Percentiles rank a stretch among this genome's conserved stretches.
These are phyloP conservation scores for Trypanosomatidae sp. DNA, from an alignment of 208 protist genomes.

Conservation along the genomic window DNA sequence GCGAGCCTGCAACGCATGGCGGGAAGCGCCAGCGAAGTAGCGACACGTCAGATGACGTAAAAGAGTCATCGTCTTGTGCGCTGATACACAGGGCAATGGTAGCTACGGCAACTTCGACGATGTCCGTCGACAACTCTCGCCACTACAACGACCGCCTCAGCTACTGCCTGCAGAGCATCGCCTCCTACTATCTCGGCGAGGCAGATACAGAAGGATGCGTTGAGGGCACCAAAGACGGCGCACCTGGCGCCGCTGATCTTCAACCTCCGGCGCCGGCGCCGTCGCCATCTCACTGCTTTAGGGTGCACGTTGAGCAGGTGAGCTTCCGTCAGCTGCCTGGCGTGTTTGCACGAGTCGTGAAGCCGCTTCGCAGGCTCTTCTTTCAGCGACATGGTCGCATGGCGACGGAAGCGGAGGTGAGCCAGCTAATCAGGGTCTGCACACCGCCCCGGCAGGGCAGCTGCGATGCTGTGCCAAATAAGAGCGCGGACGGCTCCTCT, in stretches of 20 bases:
- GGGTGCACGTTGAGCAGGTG: slow-evolving; percentile 3
- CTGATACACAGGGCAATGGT: background rate
- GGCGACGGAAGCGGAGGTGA: slow-evolving; percentile 53
- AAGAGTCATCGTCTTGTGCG: background rate
- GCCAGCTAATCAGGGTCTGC: slow-evolving; percentile 21
- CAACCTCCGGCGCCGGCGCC: background rate
- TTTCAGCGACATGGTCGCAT: slow-evolving; percentile 48
- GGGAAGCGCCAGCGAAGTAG: slow-evolving; percentile 11
- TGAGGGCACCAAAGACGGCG: background rate
- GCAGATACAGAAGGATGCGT: background rate
- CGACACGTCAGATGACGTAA: background rate
- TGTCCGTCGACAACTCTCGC: background rate
- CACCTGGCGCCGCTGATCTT: background rate
- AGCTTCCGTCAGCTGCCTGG: slow-evolving; percentile 38
- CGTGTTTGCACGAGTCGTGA: slow-evolving; percentile 42
- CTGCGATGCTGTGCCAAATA: background rate
- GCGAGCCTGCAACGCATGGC: background rate
- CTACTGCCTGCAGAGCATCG: slow-evolving; percentile 30
- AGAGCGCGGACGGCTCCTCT: background rate
- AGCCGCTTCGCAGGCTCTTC: slow-evolving; percentile 56
- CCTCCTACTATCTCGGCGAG: slow-evolving; percentile 34
- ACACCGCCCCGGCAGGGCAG: background rate
- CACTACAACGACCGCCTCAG: slow-evolving; percentile 40
- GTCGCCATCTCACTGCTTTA: background rate
- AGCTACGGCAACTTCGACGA: background rate